Evolutionary conservation across 495 filamentous ascomycete species (phyloP).

Genomic region (Aspergillus ostianus): DNA sequence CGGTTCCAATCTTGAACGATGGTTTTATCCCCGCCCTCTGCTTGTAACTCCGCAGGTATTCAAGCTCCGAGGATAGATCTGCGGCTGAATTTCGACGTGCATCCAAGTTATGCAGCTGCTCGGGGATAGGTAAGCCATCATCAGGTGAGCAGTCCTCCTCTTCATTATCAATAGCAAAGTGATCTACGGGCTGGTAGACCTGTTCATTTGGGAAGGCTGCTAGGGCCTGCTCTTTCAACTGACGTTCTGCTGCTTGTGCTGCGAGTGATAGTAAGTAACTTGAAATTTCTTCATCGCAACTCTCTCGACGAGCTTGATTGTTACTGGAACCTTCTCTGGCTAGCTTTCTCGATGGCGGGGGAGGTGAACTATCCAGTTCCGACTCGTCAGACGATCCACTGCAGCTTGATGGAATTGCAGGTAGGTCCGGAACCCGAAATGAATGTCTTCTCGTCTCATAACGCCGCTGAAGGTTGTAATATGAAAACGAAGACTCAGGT

Average conservation of each 20-base stretch:
- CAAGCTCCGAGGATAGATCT: conserved; percentile 51
- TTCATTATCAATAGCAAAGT: conserved; percentile 56
- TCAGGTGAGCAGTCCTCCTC: conserved; percentile 42
- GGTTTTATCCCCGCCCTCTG: conserved; percentile 43
- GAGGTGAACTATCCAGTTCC: not conserved
- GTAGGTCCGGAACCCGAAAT: not conserved
- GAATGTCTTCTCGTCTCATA: not conserved
- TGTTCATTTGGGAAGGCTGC: conserved; percentile 69
- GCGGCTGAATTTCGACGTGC: conserved; percentile 45
- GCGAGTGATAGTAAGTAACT: conserved; percentile 75
- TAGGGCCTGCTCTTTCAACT: conserved; percentile 65
- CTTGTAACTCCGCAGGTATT: conserved; percentile 51
- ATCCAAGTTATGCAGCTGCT: conserved; percentile 28
- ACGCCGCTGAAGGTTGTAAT: not conserved
- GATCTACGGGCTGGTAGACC: conserved; percentile 59
- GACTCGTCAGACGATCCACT: not conserved
- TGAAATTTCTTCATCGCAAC: conserved; percentile 67
- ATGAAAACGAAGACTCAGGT: not conserved
- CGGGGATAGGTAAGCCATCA: conserved; percentile 40
- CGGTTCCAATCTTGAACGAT: conserved; percentile 23
- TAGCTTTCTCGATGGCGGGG: not conserved
- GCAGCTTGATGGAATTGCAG: not conserved
- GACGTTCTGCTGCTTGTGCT: conserved; percentile 70
- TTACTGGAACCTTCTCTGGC: not conserved
- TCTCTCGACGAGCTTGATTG: conserved; percentile 45